phyloP scores from a whole-genome alignment of 768 basidiomycete species.

The Paxillus involutus region DNA sequence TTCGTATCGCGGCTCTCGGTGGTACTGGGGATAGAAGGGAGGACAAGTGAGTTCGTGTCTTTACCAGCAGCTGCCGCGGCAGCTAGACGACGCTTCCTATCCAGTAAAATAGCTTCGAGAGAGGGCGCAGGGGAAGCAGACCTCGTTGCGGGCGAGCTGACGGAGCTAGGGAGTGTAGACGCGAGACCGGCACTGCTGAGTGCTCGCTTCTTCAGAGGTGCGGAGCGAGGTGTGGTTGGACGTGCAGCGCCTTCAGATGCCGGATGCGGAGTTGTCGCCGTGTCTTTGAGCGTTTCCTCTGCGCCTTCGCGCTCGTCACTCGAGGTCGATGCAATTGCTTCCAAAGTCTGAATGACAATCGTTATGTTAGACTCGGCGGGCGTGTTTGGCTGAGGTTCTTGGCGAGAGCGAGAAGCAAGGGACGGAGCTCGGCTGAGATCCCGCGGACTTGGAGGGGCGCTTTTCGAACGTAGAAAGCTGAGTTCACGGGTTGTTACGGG shows the following conservation, averaged over 20 bases:
- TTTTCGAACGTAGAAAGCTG: constrained; percentile 52
- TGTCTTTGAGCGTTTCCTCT: neutral
- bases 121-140: constrained; percentile 52
- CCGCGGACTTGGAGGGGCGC: constrained; percentile 57
- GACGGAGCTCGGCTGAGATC: constrained; percentile 15
- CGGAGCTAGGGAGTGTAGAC: constrained; percentile 13
- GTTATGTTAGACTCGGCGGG: neutral
- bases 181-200: constrained; percentile 12
- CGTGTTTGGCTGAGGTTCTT: neutral
- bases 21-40: constrained; percentile 4
- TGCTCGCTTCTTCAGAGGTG: constrained; percentile 13
- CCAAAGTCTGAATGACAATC: neutral
- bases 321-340: neutral
- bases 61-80: constrained; percentile 21
- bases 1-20: constrained; percentile 19
- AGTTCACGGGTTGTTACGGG: constrained; percentile 47
- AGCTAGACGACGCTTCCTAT: constrained; percentile 58
- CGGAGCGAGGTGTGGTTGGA: neutral
- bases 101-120: constrained; percentile 65
- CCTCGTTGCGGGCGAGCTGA: constrained; percentile 24
- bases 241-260: neutral
- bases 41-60: constrained; percentile 7
- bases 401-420: constrained; percentile 3
- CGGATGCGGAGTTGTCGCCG: neutral
- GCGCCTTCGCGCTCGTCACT: constrained; percentile 4